Evolutionary conservation across 75 land plant genomes (phyloP), one percentile per base, ranked within the genome.

Genomic region (Sequoiadendron giganteum): DNA sequence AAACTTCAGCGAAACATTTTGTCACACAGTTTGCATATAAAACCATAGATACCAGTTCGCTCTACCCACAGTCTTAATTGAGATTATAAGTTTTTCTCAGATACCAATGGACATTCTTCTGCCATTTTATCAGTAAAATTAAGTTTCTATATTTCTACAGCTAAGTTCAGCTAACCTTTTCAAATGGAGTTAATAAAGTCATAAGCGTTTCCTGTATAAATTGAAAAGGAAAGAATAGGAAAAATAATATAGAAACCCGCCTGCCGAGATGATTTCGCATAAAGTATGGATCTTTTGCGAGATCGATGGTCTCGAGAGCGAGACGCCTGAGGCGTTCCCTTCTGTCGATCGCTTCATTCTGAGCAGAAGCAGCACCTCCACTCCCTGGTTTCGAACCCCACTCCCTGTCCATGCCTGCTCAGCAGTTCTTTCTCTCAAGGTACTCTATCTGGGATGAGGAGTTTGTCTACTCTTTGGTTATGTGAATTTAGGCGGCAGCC

Each of bases 371-470:
- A 80, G 98, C 99, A 43, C 99, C 99, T 32, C 98, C 99, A 87
- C 98, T 95, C 14, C 99, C 99, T 15, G 99, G 99, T 94, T 98
- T 98, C 85, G 97, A 95, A 10, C 99, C 99, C 99, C 98, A 98
- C 32, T 96, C 99, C 78, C 99, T 87, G 75, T 97, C 99, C 99
- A 97, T 97, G 11, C 13, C 89, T 86, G 21, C 81, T 72, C 34
- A 11, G 13, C 0, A 34, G 1, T 1, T 28, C 70, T 21, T 3
- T 58, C 10, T 25, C 28, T 13, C 16, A 21, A 52, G 55, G 15
- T 52, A 14, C 55, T 1, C 14, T 52, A 52, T 13, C 55, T 14
- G 55, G 55, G 16, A 52, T 11, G 55, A 52, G 55, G 55, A 52
- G 55, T 14, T 13, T 52, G 55, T 52, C 14, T 52, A 13, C 55